These are phyloP conservation scores for Coemansia sp. DNA, from an alignment of 192 early-diverging fungal genomes.

Conservation along the genomic window DNA sequence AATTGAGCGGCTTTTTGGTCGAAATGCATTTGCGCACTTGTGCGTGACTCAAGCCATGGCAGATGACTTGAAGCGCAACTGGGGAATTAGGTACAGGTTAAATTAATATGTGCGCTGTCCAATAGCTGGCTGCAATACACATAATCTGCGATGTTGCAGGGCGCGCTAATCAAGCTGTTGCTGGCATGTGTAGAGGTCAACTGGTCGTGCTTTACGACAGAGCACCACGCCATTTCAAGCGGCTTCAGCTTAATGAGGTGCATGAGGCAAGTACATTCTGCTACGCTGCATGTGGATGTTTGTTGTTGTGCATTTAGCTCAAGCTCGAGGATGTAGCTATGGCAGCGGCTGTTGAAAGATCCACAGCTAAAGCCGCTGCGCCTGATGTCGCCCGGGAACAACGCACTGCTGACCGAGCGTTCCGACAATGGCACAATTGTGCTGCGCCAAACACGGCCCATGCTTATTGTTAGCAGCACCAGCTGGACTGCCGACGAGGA, in stretches of 20 bases:
- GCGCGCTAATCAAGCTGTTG: too few species aligned
- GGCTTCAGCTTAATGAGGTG: constrained; percentile 60
- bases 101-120: constrained; percentile 19
- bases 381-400: not conserved
- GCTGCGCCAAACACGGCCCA: constrained; percentile 59
- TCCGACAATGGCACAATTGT: constrained; percentile 13
- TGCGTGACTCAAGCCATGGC: constrained; percentile 86
- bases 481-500: constrained; percentile 98
- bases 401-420: constrained; percentile 27
- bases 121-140: too few species aligned
- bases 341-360: constrained; percentile 33
- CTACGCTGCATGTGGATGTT: not conserved
- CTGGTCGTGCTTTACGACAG: constrained; percentile 80
- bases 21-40: constrained; percentile 72
- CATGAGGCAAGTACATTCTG: constrained; percentile 54
- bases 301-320: not conserved
- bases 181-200: constrained; percentile 51
- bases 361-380: constrained; percentile 28
- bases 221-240: constrained; percentile 74
- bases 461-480: constrained; percentile 82
- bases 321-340: constrained; percentile 27
- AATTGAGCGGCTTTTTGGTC: constrained; percentile 39
- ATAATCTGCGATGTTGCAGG: too few species aligned
- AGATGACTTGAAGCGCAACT: constrained; percentile 58
- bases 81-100: constrained; percentile 59